Conservation (phyloP, 164 flowering plant species). For the Amborella trichopoda region DNA sequence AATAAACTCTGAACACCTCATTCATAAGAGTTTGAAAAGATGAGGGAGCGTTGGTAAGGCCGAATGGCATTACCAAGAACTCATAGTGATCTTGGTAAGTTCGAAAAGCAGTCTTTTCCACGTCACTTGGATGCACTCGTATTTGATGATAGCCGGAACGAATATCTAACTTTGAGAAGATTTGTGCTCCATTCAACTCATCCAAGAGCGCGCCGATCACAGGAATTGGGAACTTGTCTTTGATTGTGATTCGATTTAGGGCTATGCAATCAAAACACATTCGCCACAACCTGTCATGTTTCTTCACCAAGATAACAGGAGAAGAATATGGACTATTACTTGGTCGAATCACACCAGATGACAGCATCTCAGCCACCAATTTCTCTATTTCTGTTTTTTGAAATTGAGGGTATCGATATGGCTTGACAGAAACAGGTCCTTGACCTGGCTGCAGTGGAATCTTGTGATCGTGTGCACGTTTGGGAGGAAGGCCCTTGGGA, state of each 20-base stretch:
- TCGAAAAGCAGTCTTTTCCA: neutral
- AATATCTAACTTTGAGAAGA: neutral
- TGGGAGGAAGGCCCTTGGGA: no score
- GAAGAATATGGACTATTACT: no score
- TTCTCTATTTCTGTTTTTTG: neutral
- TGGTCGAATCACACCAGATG: no score
- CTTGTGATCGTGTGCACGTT: no score
- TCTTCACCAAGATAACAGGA: neutral
- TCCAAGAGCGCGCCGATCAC: neutral
- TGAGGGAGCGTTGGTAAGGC: no score
- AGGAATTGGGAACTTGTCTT: constrained; percentile 1
- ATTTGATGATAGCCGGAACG: no score
- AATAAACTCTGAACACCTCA: no score
- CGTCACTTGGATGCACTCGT: neutral
- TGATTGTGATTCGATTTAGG: neutral
- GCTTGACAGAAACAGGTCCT: constrained; percentile 1
- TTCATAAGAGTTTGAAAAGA: no score
- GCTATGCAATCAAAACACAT: neutral
- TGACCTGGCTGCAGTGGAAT: neutral
- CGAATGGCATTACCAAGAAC: no score
- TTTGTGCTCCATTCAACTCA: no score
- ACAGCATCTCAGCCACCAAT: no score
- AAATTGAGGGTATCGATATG: no score
- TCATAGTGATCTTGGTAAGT: neutral
- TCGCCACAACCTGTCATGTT: neutral